Evolutionary conservation across 2,329 filamentous ascomycete genomes (phyloP).

Genomic region (Ilyonectria mors-panacis): DNA sequence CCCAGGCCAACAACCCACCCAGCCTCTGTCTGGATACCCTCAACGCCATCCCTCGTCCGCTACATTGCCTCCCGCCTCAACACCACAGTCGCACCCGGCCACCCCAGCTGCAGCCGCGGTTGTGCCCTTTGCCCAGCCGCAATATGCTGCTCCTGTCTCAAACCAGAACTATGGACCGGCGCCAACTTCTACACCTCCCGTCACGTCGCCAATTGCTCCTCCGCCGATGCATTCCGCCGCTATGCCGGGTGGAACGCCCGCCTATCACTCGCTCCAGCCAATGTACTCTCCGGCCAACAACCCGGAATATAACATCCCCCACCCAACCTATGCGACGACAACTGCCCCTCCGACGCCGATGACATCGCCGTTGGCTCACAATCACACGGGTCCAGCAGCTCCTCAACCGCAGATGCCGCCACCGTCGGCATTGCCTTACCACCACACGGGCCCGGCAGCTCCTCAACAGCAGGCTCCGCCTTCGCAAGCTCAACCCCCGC

Average conservation of each 20-base stretch:
- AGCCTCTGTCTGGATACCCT: conserved; percentile 1
- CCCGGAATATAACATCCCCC: conserved; percentile 38
- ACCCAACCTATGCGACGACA: conserved; percentile 39
- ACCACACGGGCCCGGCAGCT: conserved; percentile 9
- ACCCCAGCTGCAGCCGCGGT: conserved; percentile 27
- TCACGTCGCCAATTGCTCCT: conserved; percentile 12
- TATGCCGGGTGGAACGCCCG: conserved; percentile 14
- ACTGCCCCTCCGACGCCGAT: conserved; percentile 11
- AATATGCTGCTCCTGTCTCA: conserved; percentile 37
- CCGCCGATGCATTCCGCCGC: conserved; percentile 13
- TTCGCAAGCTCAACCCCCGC: conserved; percentile 27
- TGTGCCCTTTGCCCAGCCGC: conserved; percentile 39
- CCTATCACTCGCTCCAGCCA: conserved; percentile 27
- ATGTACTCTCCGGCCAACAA: conserved; percentile 18
- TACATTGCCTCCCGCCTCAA: not conserved
- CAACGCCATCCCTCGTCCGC: not conserved
- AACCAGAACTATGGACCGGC: conserved; percentile 29
- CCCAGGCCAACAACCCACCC: conserved; percentile 32
- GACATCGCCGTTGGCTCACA: conserved; percentile 16
- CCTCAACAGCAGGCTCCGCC: conserved; percentile 32
- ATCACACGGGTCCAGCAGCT: conserved; percentile 9
- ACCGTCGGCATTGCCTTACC: conserved; percentile 17
- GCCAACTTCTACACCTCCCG: conserved; percentile 12
- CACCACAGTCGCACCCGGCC: conserved; percentile 11
- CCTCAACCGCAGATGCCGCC: conserved; percentile 30